phyloP scores from a whole-genome alignment of 139 green algal genomes.

The Picochlorum sp. region DNA sequence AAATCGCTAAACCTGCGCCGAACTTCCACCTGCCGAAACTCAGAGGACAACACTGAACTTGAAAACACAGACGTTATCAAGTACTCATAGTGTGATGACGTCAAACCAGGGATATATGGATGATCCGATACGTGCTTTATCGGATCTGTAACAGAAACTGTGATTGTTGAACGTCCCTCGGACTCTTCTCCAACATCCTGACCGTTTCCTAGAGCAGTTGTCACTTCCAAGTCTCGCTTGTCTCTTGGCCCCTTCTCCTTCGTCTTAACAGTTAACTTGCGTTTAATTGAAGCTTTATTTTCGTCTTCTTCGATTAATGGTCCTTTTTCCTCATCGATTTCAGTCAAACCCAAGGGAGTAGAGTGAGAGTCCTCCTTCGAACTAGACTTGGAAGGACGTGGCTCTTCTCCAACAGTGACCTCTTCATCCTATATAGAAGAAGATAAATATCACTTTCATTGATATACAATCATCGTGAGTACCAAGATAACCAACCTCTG shows the following conservation, averaged over 20 bases:
- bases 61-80: slow-evolving; percentile 16
- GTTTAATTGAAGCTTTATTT: too few species aligned
- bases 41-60: background rate
- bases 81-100: slow-evolving; percentile 25
- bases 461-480: background rate
- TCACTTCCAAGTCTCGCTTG: too few species aligned
- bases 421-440: background rate
- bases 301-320: too few species aligned
- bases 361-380: too few species aligned
- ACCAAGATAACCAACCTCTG: background rate
- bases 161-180: slow-evolving; percentile 7
- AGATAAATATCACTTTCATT: background rate
- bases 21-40: slow-evolving; percentile 26
- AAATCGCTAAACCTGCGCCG: slow-evolving; percentile 73
- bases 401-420: too few species aligned
- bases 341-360: too few species aligned
- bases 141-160: slow-evolving; percentile 59
- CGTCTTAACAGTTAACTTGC: too few species aligned
- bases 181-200: too few species aligned
- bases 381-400: too few species aligned
- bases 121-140: slow-evolving; percentile 39
- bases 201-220: too few species aligned
- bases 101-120: slow-evolving; percentile 33
- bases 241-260: too few species aligned
- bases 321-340: too few species aligned